Evolutionary conservation across 192 early-diverging fungal species (phyloP), one percentile per base, ranked within the genome.

Genomic region (Coemansia sp.): DNA sequence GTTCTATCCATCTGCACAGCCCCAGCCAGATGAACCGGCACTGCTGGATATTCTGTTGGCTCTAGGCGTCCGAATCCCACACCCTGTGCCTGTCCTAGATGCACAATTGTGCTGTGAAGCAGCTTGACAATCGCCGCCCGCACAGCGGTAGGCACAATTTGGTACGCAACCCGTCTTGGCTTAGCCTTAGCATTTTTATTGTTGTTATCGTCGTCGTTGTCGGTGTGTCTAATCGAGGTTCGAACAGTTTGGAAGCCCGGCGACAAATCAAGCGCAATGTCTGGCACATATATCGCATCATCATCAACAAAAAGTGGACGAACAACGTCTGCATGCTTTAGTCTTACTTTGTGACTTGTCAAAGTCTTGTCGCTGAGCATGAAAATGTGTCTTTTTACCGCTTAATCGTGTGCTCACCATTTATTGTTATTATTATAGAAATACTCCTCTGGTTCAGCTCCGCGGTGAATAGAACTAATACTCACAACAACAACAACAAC

Each of bases 41-140:
- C 11, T 50, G 11, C 15, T 6, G 48, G 48, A 6, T n/a, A 16
- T 50, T 16, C 15, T 13, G 19, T 11, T 19, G 9, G 4, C 47
- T 61, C 61, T 47, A 32, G 18, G 44, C 58, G 41, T 42, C 52
- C 26, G 49, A 39, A 59, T 32, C 39, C 41, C 48, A 6, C 12
- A 9, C 15, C 6, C 15, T 50, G 66, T 13, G 61, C 19, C 63
- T 69, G 72, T 0, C 67, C 66, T 10, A 60, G 26, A 42, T 68
- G 45, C 23, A 74, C 40, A 13, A 74, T 43, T 38, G 49, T 63
- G 18, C 60, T 48, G 26, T 56, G 50, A 21, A 74, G 49, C 8
- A 53, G 32, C 54, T 42, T 41, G 7, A 65, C 67, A 60, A 74
- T 50, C 61, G 43, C 38, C 11, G 72, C 67, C 32, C 72, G 53